These are phyloP conservation scores for Ganoderma lucidum DNA, from an alignment of 1,284 basidiomycete species.

Conservation along the genomic window DNA sequence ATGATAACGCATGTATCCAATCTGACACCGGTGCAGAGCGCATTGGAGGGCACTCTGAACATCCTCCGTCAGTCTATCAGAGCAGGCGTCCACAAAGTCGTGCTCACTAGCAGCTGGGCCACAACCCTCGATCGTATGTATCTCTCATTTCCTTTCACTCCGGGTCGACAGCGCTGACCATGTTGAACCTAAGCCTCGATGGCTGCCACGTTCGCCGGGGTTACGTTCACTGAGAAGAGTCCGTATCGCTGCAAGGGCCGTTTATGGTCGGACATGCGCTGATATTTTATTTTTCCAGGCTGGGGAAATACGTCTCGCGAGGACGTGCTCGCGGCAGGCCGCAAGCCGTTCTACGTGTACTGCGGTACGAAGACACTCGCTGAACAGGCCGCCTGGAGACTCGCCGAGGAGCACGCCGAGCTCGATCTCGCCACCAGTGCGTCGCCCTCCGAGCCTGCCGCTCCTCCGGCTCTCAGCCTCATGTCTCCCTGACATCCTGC, in stretches of 20 bases:
- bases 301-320: conserved; percentile 34
- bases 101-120: conserved; percentile 34
- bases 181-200: not conserved
- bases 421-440: conserved; percentile 37
- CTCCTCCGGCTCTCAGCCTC: not conserved
- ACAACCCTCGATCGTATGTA: conserved; percentile 17
- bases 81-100: conserved; percentile 41
- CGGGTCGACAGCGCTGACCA: not conserved
- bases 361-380: conserved; percentile 34
- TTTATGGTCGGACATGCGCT: not conserved
- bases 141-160: not conserved
- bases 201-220: not conserved
- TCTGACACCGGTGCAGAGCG: conserved; percentile 18
- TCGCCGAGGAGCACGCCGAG: conserved; percentile 35
- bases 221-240: conserved; percentile 1
- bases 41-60: conserved; percentile 40
- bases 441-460: conserved; percentile 2
- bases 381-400: conserved; percentile 39
- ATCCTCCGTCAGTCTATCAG: conserved; percentile 40
- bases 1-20: not conserved
- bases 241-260: not conserved
- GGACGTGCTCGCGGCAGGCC: conserved; percentile 20
- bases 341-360: conserved; percentile 28
- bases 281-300: conserved; percentile 13
- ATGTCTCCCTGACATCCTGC: not conserved